phyloP scores from a whole-genome alignment of 2,329 filamentous ascomycete genomes.

The Epichloe scottii region DNA sequence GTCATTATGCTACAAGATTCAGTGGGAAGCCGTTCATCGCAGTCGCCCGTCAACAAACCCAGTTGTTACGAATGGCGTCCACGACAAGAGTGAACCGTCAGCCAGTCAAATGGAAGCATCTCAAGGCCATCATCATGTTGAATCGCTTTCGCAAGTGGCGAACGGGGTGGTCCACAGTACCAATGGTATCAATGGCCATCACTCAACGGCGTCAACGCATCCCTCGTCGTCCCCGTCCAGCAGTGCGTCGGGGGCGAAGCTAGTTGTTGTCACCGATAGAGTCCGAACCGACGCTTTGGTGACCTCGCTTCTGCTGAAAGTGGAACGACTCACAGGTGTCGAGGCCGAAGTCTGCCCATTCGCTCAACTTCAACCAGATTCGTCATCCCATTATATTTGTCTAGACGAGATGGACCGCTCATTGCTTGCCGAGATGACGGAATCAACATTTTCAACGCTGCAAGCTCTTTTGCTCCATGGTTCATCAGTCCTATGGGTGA shows the following conservation, averaged over 20 bases:
- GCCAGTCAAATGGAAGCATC: neutral
- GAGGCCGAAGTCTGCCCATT: slow-evolving; percentile 11
- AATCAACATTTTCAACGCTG: slow-evolving; percentile 24
- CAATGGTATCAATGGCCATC: neutral
- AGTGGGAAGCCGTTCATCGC: slow-evolving; percentile 24
- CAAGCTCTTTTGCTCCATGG: slow-evolving; percentile 22
- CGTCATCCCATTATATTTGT: slow-evolving; percentile 22
- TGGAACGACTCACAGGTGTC: slow-evolving; percentile 6
- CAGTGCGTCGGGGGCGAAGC: neutral
- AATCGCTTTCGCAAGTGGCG: too few relatives aligned
- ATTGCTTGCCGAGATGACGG: slow-evolving; percentile 27
- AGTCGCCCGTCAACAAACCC: slow-evolving; percentile 8
- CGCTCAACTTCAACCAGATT: slow-evolving; percentile 4
- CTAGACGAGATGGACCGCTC: slow-evolving; percentile 32
- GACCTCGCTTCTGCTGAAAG: slow-evolving; percentile 6
- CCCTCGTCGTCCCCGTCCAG: neutral
- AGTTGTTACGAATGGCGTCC: too few relatives aligned
- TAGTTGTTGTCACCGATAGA: slow-evolving; percentile 16
- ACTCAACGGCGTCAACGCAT: neutral
- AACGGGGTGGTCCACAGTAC: neutral
- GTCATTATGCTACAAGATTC: slow-evolving; percentile 30
- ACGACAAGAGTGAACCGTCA: neutral
- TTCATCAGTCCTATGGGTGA: slow-evolving; percentile 28
- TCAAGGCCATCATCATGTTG: neutral
- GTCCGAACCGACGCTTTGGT: slow-evolving; percentile 10